Evolutionary conservation across 164 flowering plant genomes (phyloP), one percentile per base, ranked within the genome.

Genomic region (Nymphaea thermarum): DNA sequence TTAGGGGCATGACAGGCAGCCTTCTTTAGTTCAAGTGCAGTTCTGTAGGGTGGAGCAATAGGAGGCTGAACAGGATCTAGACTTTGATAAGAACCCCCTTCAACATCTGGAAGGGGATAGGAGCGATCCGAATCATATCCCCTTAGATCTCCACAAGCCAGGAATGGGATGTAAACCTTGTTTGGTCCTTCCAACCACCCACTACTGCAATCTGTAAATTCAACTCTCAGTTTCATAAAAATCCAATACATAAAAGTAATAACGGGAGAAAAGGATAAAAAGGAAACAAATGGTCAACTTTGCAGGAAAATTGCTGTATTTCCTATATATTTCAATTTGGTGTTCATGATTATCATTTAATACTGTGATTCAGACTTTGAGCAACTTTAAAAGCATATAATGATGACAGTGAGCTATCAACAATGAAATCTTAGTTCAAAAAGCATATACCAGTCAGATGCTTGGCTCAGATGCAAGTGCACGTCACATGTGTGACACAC

Each of bases 71-170:
- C 91, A 14, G 98, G 97, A 68, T 92, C 98, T 78, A 95, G 76
- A 80, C 93, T 89, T 72, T 80, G 84, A 71, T 90, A 95, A 69
- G 86, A 75, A 65, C 98, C 96, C 17, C 83, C 87, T 3, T 84
- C 86, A 55, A 64, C 82, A 77, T 74, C 79, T 4, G 97, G 90
- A 44, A 92, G 92, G 14, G 99, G 97, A 74, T 95, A 92, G n/a
- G 98, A 95, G n/a, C 93, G 88, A 70, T 95, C 98, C 0, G 98
- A 95, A 70, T 95, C 97, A 72, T 87, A 92, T 3, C 98, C 97
- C 68, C 81, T 80, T 6, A 91, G 89, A 77, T 94, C 99, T 43
- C 96, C 98, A 66, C 99, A 94, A 63, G 98, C 99, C 71, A 92
- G 76, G 80, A 95, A 95, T 63, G 99, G 98, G 43, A 95, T 88